Percentiles rank a stretch among this genome's conserved stretches.
These are phyloP conservation scores for Austropuccinia psidii DNA, from an alignment of 1,284 basidiomycete species.

Conservation along the genomic window DNA sequence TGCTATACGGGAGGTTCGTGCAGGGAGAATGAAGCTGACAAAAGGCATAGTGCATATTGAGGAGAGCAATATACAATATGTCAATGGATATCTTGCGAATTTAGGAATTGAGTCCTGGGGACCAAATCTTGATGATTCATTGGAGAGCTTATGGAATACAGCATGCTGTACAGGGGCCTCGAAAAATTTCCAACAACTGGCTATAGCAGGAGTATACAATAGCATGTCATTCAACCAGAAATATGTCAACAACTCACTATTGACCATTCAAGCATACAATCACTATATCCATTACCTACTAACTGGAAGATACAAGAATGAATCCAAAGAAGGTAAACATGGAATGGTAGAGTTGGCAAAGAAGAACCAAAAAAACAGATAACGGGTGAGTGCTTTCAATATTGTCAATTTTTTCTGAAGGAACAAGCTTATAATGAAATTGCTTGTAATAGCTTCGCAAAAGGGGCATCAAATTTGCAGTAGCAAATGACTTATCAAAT, in stretches of 20 bases:
- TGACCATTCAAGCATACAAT: conserved; percentile 6
- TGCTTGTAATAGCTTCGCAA: not conserved
- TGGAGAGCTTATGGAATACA: conserved; percentile 9
- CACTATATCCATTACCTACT: conserved; percentile 25
- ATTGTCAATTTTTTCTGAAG: not conserved
- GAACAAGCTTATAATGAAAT: not conserved
- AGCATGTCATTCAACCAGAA: not conserved
- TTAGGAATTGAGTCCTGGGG: conserved; percentile 16
- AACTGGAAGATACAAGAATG: not conserved
- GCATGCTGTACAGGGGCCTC: not conserved
- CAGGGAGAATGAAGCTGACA: not conserved
- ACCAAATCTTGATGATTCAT: conserved; percentile 3
- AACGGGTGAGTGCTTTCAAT: not conserved
- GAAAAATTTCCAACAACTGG: conserved; percentile 7
- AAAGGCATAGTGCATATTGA: not conserved
- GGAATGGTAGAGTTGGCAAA: no score
- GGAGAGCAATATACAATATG: not conserved
- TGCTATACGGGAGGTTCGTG: not conserved
- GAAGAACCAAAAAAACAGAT: not conserved
- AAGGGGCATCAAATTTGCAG: not conserved
- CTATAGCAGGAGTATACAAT: not conserved
- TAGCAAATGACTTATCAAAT: not conserved
- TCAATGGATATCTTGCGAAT: conserved; percentile 12
- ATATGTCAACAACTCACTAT: not conserved
- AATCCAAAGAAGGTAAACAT: not conserved